Percentiles rank a stretch among this genome's conserved stretches.
phyloP scores from a whole-genome alignment of 805 yeast species.

The Yamadazyma laniorum region DNA sequence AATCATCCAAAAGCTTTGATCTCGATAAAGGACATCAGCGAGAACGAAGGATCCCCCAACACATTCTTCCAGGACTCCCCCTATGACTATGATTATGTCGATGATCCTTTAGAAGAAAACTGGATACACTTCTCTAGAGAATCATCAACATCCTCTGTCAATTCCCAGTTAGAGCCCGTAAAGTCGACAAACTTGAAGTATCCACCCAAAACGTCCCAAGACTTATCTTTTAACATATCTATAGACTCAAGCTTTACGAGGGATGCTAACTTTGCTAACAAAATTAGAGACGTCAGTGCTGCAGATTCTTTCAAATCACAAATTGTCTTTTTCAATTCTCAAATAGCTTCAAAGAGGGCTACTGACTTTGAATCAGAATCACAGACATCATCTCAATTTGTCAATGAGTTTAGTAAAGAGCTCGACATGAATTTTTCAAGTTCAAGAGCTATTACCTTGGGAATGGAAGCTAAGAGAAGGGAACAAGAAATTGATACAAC shows the following conservation, averaged over 20 bases:
- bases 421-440: conserved; percentile 19
- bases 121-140: conserved; percentile 25
- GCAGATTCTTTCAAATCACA: conserved; percentile 15
- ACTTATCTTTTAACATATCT: conserved; percentile 6
- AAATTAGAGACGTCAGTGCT: conserved; percentile 13
- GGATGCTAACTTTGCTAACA: conserved; percentile 11
- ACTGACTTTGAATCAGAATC: conserved; percentile 23
- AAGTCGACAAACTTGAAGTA: not conserved
- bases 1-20: not conserved
- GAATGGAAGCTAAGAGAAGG: not conserved
- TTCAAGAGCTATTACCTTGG: not conserved
- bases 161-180: not conserved
- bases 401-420: conserved; percentile 26
- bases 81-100: not conserved
- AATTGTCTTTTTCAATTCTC: conserved; percentile 12
- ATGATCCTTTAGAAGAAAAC: conserved; percentile 21
- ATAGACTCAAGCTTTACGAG: conserved; percentile 4
- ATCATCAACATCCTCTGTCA: conserved; percentile 15
- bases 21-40: conserved; percentile 4
- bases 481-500: conserved; percentile 7
- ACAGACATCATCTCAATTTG: conserved; percentile 25
- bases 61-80: conserved; percentile 5
- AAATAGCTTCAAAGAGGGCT: conserved; percentile 10
- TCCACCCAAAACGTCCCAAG: not conserved
- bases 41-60: conserved; percentile 3